A percentile compares a stretch with the other conserved stretches of the same genome.
Evolutionary conservation across 768 basidiomycete species (phyloP).

Genomic region (Epithele typhae): DNA sequence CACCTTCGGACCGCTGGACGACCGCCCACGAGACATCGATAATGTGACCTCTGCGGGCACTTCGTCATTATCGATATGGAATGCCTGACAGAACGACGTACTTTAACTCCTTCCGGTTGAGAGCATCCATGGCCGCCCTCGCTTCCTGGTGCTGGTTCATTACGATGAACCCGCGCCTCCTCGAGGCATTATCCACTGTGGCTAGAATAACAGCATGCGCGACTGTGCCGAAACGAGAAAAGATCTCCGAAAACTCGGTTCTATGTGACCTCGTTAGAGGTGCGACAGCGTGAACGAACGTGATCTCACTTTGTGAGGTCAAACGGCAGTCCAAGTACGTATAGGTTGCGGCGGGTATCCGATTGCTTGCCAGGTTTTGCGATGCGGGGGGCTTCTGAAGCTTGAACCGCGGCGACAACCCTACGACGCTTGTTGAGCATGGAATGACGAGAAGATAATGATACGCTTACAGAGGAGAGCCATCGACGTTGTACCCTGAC

Average conservation of each 20-base stretch:
- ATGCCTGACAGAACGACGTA: conserved; percentile 24
- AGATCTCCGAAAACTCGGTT: conserved; percentile 54
- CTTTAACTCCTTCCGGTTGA: conserved; percentile 72
- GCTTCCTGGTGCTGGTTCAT: conserved; percentile 76
- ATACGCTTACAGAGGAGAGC: conserved; percentile 48
- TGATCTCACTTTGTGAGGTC: conserved; percentile 67
- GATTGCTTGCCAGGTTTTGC: conserved; percentile 29
- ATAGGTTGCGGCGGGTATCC: conserved; percentile 69
- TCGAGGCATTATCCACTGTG: conserved; percentile 79
- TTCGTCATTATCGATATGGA: conserved; percentile 5
- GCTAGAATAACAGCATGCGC: conserved; percentile 78
- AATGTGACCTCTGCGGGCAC: conserved; percentile 52
- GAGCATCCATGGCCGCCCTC: conserved; percentile 55
- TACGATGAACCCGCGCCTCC: conserved; percentile 79
- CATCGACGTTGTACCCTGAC: conserved; percentile 56
- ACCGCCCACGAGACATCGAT: conserved; percentile 87
- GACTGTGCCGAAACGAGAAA: conserved; percentile 63
- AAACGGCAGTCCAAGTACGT: conserved; percentile 81
- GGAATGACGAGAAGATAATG: neutral
- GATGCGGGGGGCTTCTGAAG: conserved; percentile 16
- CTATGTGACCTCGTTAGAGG: neutral
- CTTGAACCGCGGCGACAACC: conserved; percentile 20
- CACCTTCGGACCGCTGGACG: conserved; percentile 81
- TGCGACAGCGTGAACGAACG: conserved; percentile 1
- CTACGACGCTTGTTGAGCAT: neutral